Base-by-base conservation (phyloP, 306 rosid species). In the Castanopsis chinensis region DNA sequence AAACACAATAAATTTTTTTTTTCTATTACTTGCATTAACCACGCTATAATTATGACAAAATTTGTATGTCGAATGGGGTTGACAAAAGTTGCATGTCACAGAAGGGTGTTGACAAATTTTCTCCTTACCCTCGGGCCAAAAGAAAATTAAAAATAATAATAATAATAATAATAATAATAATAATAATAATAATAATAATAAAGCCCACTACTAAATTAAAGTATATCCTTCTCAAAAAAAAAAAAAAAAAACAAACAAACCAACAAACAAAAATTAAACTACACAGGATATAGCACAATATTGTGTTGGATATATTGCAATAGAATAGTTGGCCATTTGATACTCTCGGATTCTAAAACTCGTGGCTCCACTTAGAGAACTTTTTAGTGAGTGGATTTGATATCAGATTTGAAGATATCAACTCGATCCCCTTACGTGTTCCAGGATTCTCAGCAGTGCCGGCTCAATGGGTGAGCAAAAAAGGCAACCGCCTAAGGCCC, bases 391-490 rank as follows among this genome's bases (percentile, higher is more conserved):
- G 33, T 23, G 57, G 58, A 59, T 75, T 53, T 28, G 25, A 20
- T 41, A 4, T 25, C 20, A 60, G 78, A 75, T 75, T 59, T 43
- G 59, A 55, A 59, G 59, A 17, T 75, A 75, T 73, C 77, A 17
- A 21, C 7, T 27, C 12, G 12, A 41, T 41, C 33, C 4, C 33
- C 12, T 9, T 43, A 15, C 37, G 33, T 25, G 51, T 41, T 60
- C 6, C 58, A 20, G 11, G 28, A 43, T 61, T 25, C 5, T 25
- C 30, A 75, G 15, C n/a, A n/a, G n/a, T n/a, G n/a, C n/a, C n/a
- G n/a, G n/a, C n/a, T n/a, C n/a, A n/a, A n/a, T n/a, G n/a, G n/a
- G n/a, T n/a, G n/a, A n/a, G n/a, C n/a, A n/a, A n/a, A n/a, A n/a
- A n/a, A n/a, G n/a, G n/a, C n/a, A n/a, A n/a, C n/a, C n/a, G n/a